A percentile compares a stretch with the other conserved stretches of the same genome.
Conservation (phyloP, 768 basidiomycete genomes). For the Leccinum imitatum region DNA sequence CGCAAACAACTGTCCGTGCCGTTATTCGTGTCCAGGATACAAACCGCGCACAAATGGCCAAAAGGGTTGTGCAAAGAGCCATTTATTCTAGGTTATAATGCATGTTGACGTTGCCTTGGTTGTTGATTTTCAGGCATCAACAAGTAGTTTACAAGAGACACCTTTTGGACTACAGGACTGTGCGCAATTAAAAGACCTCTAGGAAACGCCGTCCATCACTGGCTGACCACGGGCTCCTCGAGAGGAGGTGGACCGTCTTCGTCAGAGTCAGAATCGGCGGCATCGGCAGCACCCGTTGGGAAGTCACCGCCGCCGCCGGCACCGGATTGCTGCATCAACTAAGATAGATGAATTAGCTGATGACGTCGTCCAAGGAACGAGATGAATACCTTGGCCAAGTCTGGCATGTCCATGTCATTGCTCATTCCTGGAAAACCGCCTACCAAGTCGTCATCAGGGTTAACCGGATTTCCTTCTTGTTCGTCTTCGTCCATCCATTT, state of each 20-base stretch:
- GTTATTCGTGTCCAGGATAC: no score
- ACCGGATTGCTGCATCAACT: slow-evolving; percentile 43
- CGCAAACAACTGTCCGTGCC: background rate
- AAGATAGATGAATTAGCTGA: slow-evolving; percentile 9
- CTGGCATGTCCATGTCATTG: slow-evolving; percentile 51
- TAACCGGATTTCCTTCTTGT: slow-evolving; percentile 61
- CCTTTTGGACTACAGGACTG: slow-evolving; percentile 2
- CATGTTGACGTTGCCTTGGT: background rate
- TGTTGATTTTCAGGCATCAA: slow-evolving; percentile 5
- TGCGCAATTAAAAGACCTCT: background rate
- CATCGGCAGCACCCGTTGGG: slow-evolving; percentile 19
- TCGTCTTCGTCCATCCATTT: slow-evolving; percentile 99
- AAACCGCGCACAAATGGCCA: no score
- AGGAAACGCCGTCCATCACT: slow-evolving; percentile 2
- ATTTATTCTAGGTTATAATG: background rate
- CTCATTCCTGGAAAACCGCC: slow-evolving; percentile 43
- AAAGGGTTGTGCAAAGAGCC: background rate
- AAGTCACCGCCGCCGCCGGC: slow-evolving; percentile 7
- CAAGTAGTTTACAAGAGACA: slow-evolving; percentile 18
- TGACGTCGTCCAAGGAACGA: slow-evolving; percentile 5
- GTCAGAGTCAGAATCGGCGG: slow-evolving; percentile 36
- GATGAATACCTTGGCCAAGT: slow-evolving; percentile 57
- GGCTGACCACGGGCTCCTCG: slow-evolving; percentile 56
- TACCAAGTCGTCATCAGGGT: slow-evolving; percentile 35
- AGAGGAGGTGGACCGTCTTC: slow-evolving; percentile 81